phyloP scores from a whole-genome alignment of 78 protist species.

The Dictyostelium firmibasis region DNA sequence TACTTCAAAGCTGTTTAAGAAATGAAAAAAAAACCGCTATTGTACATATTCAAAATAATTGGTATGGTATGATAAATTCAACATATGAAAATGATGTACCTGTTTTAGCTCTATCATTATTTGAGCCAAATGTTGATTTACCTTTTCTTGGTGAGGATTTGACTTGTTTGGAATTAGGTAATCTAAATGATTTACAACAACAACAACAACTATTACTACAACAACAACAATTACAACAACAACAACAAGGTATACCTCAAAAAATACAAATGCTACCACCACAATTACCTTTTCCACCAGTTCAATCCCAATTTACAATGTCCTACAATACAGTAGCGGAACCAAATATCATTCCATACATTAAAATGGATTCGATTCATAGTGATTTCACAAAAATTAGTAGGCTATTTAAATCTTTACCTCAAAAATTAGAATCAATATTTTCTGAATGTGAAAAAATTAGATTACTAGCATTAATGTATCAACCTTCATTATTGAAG shows the following conservation, averaged over 20 bases:
- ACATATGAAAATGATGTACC: constrained; percentile 21
- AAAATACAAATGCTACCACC: neutral
- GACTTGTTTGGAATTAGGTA: constrained; percentile 9
- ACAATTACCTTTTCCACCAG: neutral
- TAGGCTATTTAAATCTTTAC: constrained; percentile 10
- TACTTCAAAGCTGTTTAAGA: constrained; percentile 2
- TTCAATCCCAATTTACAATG: neutral
- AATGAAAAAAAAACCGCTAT: constrained; percentile 37
- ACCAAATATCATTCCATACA: neutral
- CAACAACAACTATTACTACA: neutral
- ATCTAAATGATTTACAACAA: neutral
- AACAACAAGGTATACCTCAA: neutral
- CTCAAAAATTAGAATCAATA: constrained; percentile 19
- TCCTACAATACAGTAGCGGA: constrained; percentile 6
- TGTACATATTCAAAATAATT: constrained; percentile 1
- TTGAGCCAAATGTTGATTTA: constrained; percentile 21
- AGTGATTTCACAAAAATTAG: constrained; percentile 19
- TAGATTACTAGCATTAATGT: constrained; percentile 14
- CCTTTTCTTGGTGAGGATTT: neutral
- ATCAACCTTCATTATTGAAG: constrained; percentile 25
- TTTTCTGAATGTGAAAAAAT: constrained; percentile 46
- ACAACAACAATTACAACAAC: constrained; percentile 3
- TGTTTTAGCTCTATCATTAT: neutral
- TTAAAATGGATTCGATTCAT: constrained; percentile 18
- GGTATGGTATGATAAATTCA: constrained; percentile 51